Percentiles rank a stretch among this genome's conserved stretches.
Evolutionary conservation across 2,329 filamentous ascomycete species (phyloP).

Genomic region (Bisporella sp.): DNA sequence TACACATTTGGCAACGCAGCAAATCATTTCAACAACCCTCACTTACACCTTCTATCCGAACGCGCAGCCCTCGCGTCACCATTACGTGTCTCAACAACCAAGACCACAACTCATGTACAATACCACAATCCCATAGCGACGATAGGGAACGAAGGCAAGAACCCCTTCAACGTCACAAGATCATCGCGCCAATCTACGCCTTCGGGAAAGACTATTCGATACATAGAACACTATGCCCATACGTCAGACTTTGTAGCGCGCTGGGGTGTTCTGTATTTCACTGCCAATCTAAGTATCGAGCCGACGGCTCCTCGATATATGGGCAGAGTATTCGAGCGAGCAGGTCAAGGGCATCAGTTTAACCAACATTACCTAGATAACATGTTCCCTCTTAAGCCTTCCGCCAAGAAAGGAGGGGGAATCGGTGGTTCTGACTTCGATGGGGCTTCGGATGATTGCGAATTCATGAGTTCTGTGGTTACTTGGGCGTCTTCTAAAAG

Average conservation of each 20-base stretch:
- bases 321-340: constrained; percentile 21
- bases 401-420: constrained; percentile 8
- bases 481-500: constrained; percentile 3
- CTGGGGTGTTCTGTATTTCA: constrained; percentile 68
- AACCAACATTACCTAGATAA: constrained; percentile 28
- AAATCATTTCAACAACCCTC: constrained; percentile 77
- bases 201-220: constrained; percentile 45
- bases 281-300: constrained; percentile 1
- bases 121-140: constrained; percentile 17
- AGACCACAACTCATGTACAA: constrained; percentile 9
- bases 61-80: constrained; percentile 30
- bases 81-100: constrained; percentile 31
- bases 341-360: constrained; percentile 22
- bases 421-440: constrained; percentile 13
- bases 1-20: constrained; percentile 74
- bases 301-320: constrained; percentile 18
- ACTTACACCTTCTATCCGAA: constrained; percentile 43
- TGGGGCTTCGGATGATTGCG: constrained; percentile 9
- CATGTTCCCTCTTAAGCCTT: constrained; percentile 25
- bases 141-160: not conserved
- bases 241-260: constrained; percentile 65
- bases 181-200: constrained; percentile 2
- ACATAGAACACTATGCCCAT: constrained; percentile 79
- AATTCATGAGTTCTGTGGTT: constrained; percentile 19
- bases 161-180: not conserved